Evolutionary conservation across 306 rosid genomes (phyloP).

Genomic region (Quercus gilva): DNA sequence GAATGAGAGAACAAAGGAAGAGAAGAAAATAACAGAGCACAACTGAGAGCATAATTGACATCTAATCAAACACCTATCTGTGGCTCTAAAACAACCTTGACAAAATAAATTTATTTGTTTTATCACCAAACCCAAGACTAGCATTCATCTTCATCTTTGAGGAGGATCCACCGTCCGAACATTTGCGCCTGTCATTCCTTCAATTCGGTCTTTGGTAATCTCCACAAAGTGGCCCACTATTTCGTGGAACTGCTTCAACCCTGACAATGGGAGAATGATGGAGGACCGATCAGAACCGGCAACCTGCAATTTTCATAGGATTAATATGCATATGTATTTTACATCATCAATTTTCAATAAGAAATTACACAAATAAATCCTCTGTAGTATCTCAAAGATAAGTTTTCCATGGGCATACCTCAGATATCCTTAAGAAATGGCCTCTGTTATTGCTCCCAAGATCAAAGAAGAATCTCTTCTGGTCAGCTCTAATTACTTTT

Average conservation of each 20-base stretch:
- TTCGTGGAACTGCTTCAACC: conserved; percentile 96
- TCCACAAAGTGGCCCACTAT: conserved; percentile 98
- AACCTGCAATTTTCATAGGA: conserved; percentile 57
- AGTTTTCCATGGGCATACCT: conserved; percentile 46
- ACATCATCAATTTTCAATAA: conserved; percentile 11
- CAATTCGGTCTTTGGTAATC: conserved; percentile 91
- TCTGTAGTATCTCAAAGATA: conserved; percentile 8
- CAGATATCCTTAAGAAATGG: conserved; percentile 97
- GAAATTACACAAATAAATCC: conserved; percentile 14
- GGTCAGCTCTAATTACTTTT: conserved; percentile 96
- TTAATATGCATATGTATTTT: conserved; percentile 17
- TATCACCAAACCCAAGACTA: conserved; percentile 36
- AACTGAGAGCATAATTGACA: conserved; percentile 31
- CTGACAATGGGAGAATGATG: conserved; percentile 95
- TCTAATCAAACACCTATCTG: conserved; percentile 50
- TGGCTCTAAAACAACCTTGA: conserved; percentile 41
- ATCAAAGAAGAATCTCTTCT: conserved; percentile 93
- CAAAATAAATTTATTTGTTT: conserved; percentile 41
- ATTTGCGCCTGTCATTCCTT: conserved; percentile 90
- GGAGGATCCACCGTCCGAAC: conserved; percentile 96
- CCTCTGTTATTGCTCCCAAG: conserved; percentile 98
- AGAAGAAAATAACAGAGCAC: conserved; percentile 36
- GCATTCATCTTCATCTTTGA: conserved; percentile 80
- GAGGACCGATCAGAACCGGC: conserved; percentile 99
- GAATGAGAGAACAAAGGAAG: conserved; percentile 50